Conservation (phyloP, 257 asterid genomes). For the Solanum microdontum region DNA sequence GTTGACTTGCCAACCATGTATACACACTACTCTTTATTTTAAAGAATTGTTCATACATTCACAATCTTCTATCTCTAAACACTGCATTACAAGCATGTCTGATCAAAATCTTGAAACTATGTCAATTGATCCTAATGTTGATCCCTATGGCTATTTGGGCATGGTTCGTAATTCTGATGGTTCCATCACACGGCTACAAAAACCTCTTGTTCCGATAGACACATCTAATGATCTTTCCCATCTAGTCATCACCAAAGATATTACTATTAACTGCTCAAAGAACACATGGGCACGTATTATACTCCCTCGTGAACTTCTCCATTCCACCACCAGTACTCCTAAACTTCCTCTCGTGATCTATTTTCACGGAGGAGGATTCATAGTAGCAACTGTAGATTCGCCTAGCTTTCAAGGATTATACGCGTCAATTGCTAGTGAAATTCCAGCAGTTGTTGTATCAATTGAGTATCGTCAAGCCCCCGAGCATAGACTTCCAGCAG, state of each 20-base stretch:
- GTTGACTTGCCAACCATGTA: not conserved
- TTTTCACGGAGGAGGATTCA: constrained; percentile 24
- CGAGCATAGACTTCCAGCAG: constrained; percentile 24
- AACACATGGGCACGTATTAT: constrained; percentile 7
- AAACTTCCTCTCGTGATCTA: constrained; percentile 18
- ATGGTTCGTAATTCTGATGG: constrained; percentile 10
- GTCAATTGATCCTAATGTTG: not conserved
- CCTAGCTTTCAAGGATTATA: constrained; percentile 1
- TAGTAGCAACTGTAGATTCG: not conserved
- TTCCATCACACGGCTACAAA: constrained; percentile 4
- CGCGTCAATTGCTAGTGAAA: not conserved
- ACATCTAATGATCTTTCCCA: not conserved
- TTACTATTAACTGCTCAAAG: constrained; percentile 7
- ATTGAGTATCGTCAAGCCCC: constrained; percentile 21
- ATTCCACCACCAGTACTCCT: not conserved
- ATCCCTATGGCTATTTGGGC: constrained; percentile 12
- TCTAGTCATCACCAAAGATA: constrained; percentile 8
- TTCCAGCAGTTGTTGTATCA: constrained; percentile 6
- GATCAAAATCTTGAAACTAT: not conserved
- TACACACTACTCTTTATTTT: not conserved
- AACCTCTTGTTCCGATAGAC: not conserved
- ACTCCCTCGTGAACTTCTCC: not conserved
- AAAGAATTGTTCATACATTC: not conserved
- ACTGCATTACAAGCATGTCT: not conserved
- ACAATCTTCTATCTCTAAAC: not conserved